These are phyloP conservation scores for Calonectria honghensis DNA, from an alignment of 2,329 filamentous ascomycete genomes.

Conservation along the genomic window DNA sequence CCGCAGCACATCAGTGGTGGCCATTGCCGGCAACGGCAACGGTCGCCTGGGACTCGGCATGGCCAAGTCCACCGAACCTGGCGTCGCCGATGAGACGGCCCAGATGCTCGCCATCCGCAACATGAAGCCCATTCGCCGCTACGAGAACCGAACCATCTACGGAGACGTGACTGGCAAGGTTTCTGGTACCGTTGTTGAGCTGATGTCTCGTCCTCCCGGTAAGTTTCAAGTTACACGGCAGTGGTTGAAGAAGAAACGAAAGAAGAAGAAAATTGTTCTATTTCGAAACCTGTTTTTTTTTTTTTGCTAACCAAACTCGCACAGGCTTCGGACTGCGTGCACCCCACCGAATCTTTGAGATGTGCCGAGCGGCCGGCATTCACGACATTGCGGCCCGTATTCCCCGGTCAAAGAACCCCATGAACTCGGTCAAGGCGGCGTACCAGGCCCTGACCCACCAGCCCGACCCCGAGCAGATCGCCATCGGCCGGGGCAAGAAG, in stretches of 20 bases:
- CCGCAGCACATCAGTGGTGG: constrained; percentile 82
- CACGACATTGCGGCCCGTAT: constrained; percentile 90
- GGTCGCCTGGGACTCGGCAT: constrained; percentile 92
- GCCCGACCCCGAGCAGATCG: constrained; percentile 91
- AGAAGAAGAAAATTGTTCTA: neutral
- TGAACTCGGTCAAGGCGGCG: constrained; percentile 97
- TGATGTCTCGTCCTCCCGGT: constrained; percentile 92
- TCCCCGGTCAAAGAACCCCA: constrained; percentile 91
- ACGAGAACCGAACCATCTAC: constrained; percentile 94
- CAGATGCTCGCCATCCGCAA: constrained; percentile 89
- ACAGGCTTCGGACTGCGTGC: constrained; percentile 95
- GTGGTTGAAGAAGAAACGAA: neutral
- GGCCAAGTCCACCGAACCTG: constrained; percentile 87
- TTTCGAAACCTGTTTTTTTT: neutral
- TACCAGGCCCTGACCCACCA: constrained; percentile 89
- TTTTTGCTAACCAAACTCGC: constrained; percentile 21
- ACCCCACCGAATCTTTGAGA: constrained; percentile 94
- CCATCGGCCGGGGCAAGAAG: constrained; percentile 93
- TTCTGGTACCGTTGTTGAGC: constrained; percentile 88
- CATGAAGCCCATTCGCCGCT: constrained; percentile 93
- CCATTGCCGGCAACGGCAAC: constrained; percentile 89
- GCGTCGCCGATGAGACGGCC: constrained; percentile 82
- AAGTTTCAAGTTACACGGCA: constrained; percentile 60
- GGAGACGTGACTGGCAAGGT: constrained; percentile 90
- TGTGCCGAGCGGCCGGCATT: constrained; percentile 91